A percentile compares a stretch with the other conserved stretches of the same genome.
Conservation (phyloP, 768 basidiomycete genomes). For the Ephemerocybe angulata region DNA sequence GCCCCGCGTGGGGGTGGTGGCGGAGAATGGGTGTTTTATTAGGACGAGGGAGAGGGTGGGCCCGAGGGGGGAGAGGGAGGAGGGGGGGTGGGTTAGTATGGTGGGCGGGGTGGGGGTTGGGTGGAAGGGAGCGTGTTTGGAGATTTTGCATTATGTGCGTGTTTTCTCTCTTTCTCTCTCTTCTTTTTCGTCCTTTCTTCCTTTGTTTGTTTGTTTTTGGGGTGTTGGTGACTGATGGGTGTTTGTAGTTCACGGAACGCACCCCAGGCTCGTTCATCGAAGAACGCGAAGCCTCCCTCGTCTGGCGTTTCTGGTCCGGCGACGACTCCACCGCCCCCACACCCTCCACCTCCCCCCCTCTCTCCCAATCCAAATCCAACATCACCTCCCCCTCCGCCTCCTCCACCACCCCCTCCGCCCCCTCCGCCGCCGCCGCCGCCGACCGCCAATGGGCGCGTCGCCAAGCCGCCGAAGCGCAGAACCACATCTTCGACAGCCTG, state of each 20-base stretch:
- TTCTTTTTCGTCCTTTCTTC: not conserved
- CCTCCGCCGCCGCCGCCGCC: too few species aligned
- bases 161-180: too few species aligned
- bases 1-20: slow-evolving; percentile 75
- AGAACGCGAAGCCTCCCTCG: slow-evolving; percentile 75
- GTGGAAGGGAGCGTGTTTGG: slow-evolving; percentile 78
- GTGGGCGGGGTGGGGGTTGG: slow-evolving; percentile 72
- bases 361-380: too few species aligned
- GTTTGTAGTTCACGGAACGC: slow-evolving; percentile 84
- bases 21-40: slow-evolving; percentile 87
- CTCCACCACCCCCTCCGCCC: too few species aligned
- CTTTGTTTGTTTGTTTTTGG: slow-evolving; percentile 1
- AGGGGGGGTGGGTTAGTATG: slow-evolving; percentile 70
- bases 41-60: slow-evolving; percentile 41
- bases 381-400: too few species aligned
- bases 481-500: slow-evolving; percentile 85
- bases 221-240: too few species aligned
- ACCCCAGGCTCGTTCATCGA: slow-evolving; percentile 85
- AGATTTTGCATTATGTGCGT: slow-evolving; percentile 82
- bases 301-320: slow-evolving; percentile 84
- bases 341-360: too few species aligned
- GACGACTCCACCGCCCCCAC: too few species aligned
- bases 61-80: slow-evolving; percentile 46
- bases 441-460: slow-evolving; percentile 80
- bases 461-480: slow-evolving; percentile 88